Base-by-base conservation (phyloP, 2,329 filamentous ascomycete genomes). In the Fusarium subglutinans region DNA sequence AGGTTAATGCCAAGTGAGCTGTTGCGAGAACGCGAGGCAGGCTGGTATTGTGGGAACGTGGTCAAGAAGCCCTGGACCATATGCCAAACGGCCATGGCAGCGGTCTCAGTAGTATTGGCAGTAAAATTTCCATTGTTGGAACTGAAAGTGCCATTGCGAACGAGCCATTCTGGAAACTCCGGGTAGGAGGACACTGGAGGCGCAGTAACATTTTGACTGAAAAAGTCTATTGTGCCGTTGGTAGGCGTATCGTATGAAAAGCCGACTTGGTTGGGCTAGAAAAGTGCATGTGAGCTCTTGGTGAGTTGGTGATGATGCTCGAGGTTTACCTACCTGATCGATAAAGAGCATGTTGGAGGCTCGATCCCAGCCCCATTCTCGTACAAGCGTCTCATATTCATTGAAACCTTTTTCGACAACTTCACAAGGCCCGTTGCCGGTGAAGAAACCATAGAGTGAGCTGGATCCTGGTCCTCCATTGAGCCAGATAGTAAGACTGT, bases 401-500 rank as follows among this genome's bases (percentile, higher is more conserved):
- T 87, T 79, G 59, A 85, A 72, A 28, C 85, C 83, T 65, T 83
- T 79, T 78, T 89, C 82, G 45, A 89, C 79, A 38, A 89, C 80
- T 74, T 87, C 82, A 73, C 84, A 90, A 33, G 86, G 86, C 8
- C 91, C 91, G 63, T 87, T 85, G 76, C 90, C 90, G 12, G 84
- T 83, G 75, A 92, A 92, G 74, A 93, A 84, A 33, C 90, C 90
- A 63, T 90, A 85, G 85, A 93, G 87, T 59, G 90, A 91, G 77
- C 89, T 91, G 51, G 86, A 86, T 9, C 91, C 91, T 4, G 91
- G 91, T 4, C 91, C 91, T 57, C 91, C 91, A 79, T 92, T 92
- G 72, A 93, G 84, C 89, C 89, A 93, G 77, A 92, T 87, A 7
- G 90, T 85, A 66, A 87, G 77, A 57, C 80, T 80, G 18, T 85